phyloP scores from a whole-genome alignment of 768 basidiomycete species.

The Pulveroboletus sp. region DNA sequence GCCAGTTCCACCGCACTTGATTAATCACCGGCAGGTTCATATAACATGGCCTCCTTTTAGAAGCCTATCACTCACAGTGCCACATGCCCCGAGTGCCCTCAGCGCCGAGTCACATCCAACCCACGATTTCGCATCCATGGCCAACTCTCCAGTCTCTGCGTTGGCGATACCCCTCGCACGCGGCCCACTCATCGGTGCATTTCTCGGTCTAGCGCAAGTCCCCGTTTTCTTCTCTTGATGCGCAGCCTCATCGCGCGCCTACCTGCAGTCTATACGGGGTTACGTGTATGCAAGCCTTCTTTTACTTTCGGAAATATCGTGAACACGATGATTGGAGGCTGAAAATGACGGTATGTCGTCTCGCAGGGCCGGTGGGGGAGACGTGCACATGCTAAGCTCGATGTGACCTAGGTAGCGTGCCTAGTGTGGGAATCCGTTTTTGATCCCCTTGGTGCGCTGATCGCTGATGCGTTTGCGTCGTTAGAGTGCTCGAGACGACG shows the following conservation, averaged over 20 bases:
- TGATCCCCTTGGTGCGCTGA: too few relatives aligned
- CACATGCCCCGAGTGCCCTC: background rate
- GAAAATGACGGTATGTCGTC: conserved; percentile 20
- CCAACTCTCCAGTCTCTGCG: background rate
- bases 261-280: conserved; percentile 25
- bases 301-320: conserved; percentile 25
- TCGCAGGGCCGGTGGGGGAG: too few relatives aligned
- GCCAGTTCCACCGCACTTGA: too few relatives aligned
- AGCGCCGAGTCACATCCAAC: background rate
- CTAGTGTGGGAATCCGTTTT: conserved; percentile 14
- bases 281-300: conserved; percentile 27
- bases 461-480: background rate
- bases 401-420: conserved; percentile 15
- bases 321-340: conserved; percentile 14
- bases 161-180: conserved; percentile 14
- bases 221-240: background rate
- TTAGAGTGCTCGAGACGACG: conserved; percentile 19
- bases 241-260: background rate
- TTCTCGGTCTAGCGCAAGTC: conserved; percentile 22
- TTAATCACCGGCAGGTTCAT: too few relatives aligned
- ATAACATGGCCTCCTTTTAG: background rate
- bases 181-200: conserved; percentile 28
- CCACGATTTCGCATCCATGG: conserved; percentile 3
- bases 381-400: background rate
- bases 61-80: background rate